These are phyloP conservation scores for Phytophthora fragariae DNA, from an alignment of 352 stramenopile species.

Conservation along the genomic window DNA sequence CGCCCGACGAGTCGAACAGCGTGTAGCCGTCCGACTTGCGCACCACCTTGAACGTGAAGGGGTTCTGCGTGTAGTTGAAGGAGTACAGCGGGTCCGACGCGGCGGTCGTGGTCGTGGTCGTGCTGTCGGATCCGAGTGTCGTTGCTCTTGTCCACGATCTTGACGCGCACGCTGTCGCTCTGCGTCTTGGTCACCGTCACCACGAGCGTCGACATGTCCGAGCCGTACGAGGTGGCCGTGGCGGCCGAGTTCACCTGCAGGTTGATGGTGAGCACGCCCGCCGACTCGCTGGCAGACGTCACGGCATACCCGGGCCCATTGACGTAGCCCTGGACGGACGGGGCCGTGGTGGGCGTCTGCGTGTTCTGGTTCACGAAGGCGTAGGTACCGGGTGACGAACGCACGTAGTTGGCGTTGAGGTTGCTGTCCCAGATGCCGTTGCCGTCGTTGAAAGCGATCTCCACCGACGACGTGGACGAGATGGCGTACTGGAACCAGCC, in stretches of 20 bases:
- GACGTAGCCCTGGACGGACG: constrained; percentile 38
- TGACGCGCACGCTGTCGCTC: constrained; percentile 53
- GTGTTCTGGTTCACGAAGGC: constrained; percentile 38
- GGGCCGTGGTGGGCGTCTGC: constrained; percentile 21
- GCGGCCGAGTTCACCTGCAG: constrained; percentile 40
- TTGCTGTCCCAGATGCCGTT: constrained; percentile 56
- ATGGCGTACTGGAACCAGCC: constrained; percentile 58
- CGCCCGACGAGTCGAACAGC: constrained; percentile 51
- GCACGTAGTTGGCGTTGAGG: constrained; percentile 49
- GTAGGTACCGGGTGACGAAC: constrained; percentile 39
- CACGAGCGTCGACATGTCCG: constrained; percentile 48
- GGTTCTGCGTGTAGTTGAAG: constrained; percentile 51
- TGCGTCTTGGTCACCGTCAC: constrained; percentile 50
- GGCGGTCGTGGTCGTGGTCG: constrained; percentile 5
- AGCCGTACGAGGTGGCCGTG: constrained; percentile 36
- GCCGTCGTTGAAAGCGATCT: constrained; percentile 58
- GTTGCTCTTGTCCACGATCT: constrained; percentile 61
- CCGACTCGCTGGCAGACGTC: constrained; percentile 36
- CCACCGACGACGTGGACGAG: constrained; percentile 27
- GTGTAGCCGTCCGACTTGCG: constrained; percentile 48
- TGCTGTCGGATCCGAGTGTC: constrained; percentile 27
- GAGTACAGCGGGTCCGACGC: constrained; percentile 24
- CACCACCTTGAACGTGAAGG: constrained; percentile 51
- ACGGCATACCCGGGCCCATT: constrained; percentile 49
- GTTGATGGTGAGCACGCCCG: constrained; percentile 42